Evolutionary conservation across 1,139 yeast genomes (phyloP).

Genomic region (Kodamaea suecica): DNA sequence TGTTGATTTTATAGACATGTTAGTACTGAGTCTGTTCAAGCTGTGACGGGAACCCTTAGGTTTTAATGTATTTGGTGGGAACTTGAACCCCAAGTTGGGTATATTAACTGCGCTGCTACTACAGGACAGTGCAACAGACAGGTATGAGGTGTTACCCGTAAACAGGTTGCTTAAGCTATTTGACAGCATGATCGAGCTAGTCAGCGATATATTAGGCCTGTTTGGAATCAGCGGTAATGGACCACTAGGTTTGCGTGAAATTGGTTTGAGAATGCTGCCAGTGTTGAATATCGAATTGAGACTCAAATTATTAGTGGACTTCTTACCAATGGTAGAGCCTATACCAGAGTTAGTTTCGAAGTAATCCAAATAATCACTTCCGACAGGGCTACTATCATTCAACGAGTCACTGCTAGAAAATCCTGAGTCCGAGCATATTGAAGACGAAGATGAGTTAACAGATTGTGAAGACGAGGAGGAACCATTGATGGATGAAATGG

Average conservation of each 20-base stretch:
- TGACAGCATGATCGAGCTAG: not conserved
- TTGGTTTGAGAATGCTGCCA: conserved; percentile 14
- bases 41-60: conserved; percentile 18
- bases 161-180: not conserved
- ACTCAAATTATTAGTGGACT: not conserved
- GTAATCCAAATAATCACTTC: not conserved
- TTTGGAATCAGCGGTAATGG: conserved; percentile 11
- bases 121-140: not conserved
- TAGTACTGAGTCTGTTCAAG: conserved; percentile 16
- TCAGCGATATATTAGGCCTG: conserved; percentile 5
- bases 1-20: conserved; percentile 10
- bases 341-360: not conserved
- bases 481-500: conserved; percentile 7
- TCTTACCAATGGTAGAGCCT: too few relatives aligned
- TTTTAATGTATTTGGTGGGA: conserved; percentile 18
- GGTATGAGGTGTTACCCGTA: not conserved
- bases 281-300: not conserved
- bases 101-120: conserved; percentile 4
- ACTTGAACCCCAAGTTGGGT: conserved; percentile 18
- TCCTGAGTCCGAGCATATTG: conserved; percentile 5
- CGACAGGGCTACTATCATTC: not conserved
- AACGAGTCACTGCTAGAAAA: conserved; percentile 8
- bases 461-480: conserved; percentile 1
- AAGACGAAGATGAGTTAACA: conserved; percentile 6
- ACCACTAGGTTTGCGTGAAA: conserved; percentile 20